Base-by-base conservation (phyloP, 2,329 filamentous ascomycete genomes). In the Botrytis sinoallii region DNA sequence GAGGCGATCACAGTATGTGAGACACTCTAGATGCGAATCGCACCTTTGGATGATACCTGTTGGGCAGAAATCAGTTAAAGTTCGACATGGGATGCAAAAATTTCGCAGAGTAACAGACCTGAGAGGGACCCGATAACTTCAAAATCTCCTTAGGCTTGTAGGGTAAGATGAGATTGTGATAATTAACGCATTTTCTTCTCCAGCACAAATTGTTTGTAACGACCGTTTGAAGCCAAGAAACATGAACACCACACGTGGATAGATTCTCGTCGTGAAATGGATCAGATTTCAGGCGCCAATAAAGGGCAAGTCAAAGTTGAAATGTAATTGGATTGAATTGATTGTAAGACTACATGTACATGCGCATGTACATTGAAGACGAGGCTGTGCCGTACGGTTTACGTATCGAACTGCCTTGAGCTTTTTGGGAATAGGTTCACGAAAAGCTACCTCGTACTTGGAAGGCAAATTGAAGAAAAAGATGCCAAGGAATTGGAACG, bases 61-160 rank as follows among this genome's bases (percentile, higher is more conserved):
- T 57, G 65, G 46, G 65, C 48, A 68, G 35, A 55, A 68, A 68
- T 68, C 46, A 68, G 35, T 12, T 57, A 22, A 42, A 32, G 48
- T 32, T 57, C 48, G n/a, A 68, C 65, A 67, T 67, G 46, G 22
- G 52, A 40, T 25, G 46, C 35, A 25, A 18, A 20, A 4, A 38
- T 52, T 52, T 65, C 64, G 46, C 46, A 68, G n/a, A 68, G n/a
- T 29, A 42, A 68, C 35, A 68, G 35, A 68, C 46, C 66, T 68
- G 48, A 68, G 66, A 42, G 48, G 22, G 66, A 32, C 48, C 35
- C 48, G 66, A 57, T 25, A 42, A 42, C 48, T 68, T 68, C 66
- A 6, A 57, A 18, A 57, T 10, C 22, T 22, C 22, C n/a, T 22
- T 55, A 4, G 25, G 25, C 22, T 55, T 55, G 46, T 40, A 40